Conservation (phyloP, 192 early-diverging fungal species). For the Phlyctochytrium bullatum region DNA sequence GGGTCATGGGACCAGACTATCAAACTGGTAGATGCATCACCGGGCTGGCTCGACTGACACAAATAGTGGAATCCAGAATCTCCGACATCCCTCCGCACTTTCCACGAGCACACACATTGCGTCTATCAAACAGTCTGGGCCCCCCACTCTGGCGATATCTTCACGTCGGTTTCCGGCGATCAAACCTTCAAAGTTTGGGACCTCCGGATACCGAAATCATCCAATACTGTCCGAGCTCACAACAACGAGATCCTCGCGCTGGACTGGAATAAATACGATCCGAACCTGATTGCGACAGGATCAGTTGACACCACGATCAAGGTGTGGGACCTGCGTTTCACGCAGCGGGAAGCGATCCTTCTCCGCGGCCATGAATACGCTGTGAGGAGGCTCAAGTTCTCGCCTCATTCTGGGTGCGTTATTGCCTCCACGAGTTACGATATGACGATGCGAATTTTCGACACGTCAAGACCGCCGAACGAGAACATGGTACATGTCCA, state of each 20-base stretch:
- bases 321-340: conserved; percentile 86
- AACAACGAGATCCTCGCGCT: conserved; percentile 81
- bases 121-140: conserved; percentile 90
- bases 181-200: conserved; percentile 92
- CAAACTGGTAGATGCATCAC: conserved; percentile 67
- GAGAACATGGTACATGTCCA: conserved; percentile 60
- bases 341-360: conserved; percentile 67
- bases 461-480: conserved; percentile 46
- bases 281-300: conserved; percentile 79
- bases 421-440: conserved; percentile 88
- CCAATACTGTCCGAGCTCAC: conserved; percentile 65
- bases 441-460: conserved; percentile 96
- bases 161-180: conserved; percentile 92
- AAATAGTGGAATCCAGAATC: conserved; percentile 81
- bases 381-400: conserved; percentile 86
- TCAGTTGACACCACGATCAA: conserved; percentile 86
- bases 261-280: conserved; percentile 98
- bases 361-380: conserved; percentile 91
- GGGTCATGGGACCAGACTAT: conserved; percentile 95
- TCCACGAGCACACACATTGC: conserved; percentile 86
- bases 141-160: conserved; percentile 68
- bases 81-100: conserved; percentile 77
- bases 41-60: background rate
- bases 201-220: conserved; percentile 57
- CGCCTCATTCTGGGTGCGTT: conserved; percentile 79